These are phyloP conservation scores for Lolium rigidum DNA, from an alignment of 176 grass and related monocot genomes.

Conservation along the genomic window DNA sequence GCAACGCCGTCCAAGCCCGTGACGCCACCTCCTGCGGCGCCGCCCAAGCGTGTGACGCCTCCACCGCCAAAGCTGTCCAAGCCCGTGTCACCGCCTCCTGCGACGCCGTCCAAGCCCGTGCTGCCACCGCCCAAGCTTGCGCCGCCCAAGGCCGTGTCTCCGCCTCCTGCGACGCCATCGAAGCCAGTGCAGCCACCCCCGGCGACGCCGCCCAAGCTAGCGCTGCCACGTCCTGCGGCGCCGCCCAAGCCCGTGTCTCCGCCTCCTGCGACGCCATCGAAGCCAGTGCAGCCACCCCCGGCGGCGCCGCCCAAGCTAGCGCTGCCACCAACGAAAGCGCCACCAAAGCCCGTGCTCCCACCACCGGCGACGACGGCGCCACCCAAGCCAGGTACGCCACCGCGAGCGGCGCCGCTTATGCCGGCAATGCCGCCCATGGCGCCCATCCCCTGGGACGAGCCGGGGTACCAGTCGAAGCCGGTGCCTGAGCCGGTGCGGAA, in stretches of 20 bases:
- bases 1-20: background rate
- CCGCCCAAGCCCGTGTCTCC: background rate
- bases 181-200: background rate
- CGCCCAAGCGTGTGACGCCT: background rate
- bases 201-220: background rate
- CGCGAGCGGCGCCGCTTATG: background rate
- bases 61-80: background rate
- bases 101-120: background rate
- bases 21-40: background rate
- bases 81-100: background rate
- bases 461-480: constrained; percentile 2
- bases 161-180: background rate
- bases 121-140: background rate
- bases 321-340: background rate
- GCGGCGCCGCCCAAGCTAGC: background rate
- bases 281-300: background rate
- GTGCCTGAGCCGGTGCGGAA: background rate
- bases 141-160: background rate
- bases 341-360: background rate
- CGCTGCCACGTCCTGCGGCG: background rate
- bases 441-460: background rate
- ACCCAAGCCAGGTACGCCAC: background rate
- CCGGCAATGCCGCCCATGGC: background rate
- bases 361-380: background rate
- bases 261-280: background rate